Conservation (phyloP, 2,329 filamentous ascomycete species). For the Cladorrhinum sp. region DNA sequence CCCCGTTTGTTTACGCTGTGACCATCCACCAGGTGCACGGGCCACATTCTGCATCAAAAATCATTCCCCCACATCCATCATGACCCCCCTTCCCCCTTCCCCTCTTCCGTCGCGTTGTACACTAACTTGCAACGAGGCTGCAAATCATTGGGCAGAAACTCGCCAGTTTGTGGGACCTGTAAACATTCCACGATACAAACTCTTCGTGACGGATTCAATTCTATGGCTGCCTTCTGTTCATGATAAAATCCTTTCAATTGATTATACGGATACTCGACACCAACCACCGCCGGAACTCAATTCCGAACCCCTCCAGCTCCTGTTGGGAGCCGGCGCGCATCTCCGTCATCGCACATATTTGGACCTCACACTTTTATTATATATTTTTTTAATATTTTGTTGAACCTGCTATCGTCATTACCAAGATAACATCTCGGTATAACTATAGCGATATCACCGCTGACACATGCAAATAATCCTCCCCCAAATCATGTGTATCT, state of each 20-base stretch:
- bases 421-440: background rate
- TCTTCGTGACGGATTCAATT: too few relatives aligned
- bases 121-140: background rate
- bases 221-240: too few relatives aligned
- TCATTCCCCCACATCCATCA: background rate
- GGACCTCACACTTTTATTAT: background rate
- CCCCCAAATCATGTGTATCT: too few relatives aligned
- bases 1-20: constrained; percentile 8
- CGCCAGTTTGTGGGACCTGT: too few relatives aligned
- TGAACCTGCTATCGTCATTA: background rate
- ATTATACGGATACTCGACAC: too few relatives aligned
- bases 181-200: too few relatives aligned
- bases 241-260: too few relatives aligned
- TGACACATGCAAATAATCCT: background rate
- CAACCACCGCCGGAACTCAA: too few relatives aligned
- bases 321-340: too few relatives aligned
- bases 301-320: too few relatives aligned
- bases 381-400: background rate
- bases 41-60: background rate
- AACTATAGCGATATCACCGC: background rate
- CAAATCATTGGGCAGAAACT: constrained; percentile 1
- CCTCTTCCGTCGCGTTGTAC: background rate
- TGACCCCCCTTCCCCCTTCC: background rate
- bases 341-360: background rate
- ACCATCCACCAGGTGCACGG: background rate